Conservation (phyloP, 2,329 filamentous ascomycete species). For the Paracoccidioides brasiliensis region DNA sequence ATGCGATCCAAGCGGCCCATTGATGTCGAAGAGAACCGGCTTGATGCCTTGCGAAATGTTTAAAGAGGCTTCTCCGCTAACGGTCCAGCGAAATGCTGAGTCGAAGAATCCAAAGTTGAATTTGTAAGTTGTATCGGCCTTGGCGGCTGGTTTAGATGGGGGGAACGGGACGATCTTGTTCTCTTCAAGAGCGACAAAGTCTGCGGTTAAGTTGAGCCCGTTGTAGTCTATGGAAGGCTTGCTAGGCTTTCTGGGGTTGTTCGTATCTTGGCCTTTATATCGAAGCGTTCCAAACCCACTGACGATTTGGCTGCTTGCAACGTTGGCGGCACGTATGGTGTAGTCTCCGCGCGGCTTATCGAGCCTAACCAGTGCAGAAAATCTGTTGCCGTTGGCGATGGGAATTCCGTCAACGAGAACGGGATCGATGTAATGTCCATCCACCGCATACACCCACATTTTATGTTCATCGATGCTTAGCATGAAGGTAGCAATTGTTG, state of each 20-base stretch:
- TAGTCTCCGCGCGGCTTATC: slow-evolving; percentile 27
- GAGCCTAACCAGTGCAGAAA: slow-evolving; percentile 31
- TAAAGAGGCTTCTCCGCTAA: slow-evolving; percentile 2
- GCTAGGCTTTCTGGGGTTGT: slow-evolving; percentile 12
- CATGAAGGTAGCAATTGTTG: slow-evolving; percentile 19
- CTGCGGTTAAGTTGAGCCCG: slow-evolving; percentile 31
- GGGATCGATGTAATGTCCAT: slow-evolving; percentile 32
- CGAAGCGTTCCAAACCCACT: slow-evolving; percentile 37
- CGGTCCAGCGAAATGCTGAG: slow-evolving; percentile 11
- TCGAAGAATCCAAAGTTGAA: slow-evolving; percentile 7
- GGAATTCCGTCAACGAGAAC: slow-evolving; percentile 22
- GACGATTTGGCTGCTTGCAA: slow-evolving; percentile 40
- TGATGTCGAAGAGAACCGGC: slow-evolving; percentile 22
- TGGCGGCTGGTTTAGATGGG: slow-evolving; percentile 25
- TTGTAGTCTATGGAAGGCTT: slow-evolving; percentile 37
- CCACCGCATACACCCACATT: slow-evolving; percentile 33
- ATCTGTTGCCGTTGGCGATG: slow-evolving; percentile 28
- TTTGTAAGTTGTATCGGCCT: slow-evolving; percentile 36
- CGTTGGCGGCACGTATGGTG: slow-evolving; percentile 37
- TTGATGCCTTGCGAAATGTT: slow-evolving; percentile 10
- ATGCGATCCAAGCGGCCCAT: slow-evolving; percentile 16
- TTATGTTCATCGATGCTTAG: slow-evolving; percentile 34
- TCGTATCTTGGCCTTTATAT: slow-evolving; percentile 21
- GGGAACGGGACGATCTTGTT: slow-evolving; percentile 35
- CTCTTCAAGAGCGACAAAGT: slow-evolving; percentile 34